Conservation (phyloP, 768 basidiomycete genomes). For the Leccinum pellstonianum region DNA sequence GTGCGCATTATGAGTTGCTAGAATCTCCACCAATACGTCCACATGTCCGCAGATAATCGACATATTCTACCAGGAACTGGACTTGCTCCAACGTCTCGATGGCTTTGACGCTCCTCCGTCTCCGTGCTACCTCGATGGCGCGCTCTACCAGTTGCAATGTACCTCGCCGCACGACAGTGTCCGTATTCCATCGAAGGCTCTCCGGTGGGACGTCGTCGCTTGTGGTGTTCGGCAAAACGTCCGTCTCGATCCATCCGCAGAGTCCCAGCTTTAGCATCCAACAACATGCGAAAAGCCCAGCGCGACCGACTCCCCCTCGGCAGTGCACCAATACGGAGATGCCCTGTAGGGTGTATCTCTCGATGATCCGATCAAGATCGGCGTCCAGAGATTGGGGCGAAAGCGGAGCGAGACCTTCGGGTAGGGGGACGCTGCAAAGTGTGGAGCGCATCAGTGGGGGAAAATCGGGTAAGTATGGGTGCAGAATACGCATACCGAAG, state of each 20-base stretch:
- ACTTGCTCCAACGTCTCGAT: constrained; percentile 96
- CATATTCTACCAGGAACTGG: constrained; percentile 73
- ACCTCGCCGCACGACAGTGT: constrained; percentile 36
- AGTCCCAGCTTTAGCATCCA: constrained; percentile 92
- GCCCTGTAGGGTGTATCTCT: constrained; percentile 71
- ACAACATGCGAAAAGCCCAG: constrained; percentile 87
- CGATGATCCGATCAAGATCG: constrained; percentile 63
- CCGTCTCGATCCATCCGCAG: constrained; percentile 61
- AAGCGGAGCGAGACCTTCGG: constrained; percentile 83
- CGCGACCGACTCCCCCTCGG: constrained; percentile 91
- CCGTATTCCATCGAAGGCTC: constrained; percentile 19
- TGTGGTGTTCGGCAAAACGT: constrained; percentile 4
- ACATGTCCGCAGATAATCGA: constrained; percentile 51
- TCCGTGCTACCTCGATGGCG: constrained; percentile 69
- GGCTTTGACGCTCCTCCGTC: constrained; percentile 82
- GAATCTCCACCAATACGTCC: background rate
- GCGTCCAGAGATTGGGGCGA: constrained; percentile 58
- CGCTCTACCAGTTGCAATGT: constrained; percentile 69
- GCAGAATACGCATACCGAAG: constrained; percentile 52
- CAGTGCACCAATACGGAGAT: constrained; percentile 81
- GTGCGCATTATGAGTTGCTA: background rate
- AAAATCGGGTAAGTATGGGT: no score
- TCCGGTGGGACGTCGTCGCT: background rate
- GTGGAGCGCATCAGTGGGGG: background rate
- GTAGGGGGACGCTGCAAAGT: constrained; percentile 69